Conservation (phyloP, 148 eudicot genomes). For the Amaranthus cruentus region DNA sequence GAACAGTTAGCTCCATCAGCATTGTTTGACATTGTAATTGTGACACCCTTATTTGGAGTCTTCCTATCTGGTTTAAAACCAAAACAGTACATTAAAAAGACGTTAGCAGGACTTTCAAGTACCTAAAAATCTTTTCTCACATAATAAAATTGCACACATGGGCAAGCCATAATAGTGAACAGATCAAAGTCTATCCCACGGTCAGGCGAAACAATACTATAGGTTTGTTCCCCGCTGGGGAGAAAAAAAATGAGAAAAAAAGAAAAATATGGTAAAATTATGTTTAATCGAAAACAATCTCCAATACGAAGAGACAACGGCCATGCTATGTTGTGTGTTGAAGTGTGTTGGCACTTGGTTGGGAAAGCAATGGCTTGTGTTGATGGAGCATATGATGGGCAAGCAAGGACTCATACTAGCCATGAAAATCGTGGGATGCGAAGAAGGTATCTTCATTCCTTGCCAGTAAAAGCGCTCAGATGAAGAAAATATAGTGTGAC, state of each 20-base stretch:
- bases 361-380: too few species aligned
- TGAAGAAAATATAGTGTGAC: neutral
- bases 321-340: too few species aligned
- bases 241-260: too few species aligned
- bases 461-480: neutral
- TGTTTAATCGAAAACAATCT: too few species aligned
- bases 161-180: neutral
- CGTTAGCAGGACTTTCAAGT: neutral
- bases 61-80: conserved; percentile 47
- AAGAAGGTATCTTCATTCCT: neutral
- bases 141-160: neutral
- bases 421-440: neutral
- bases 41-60: conserved; percentile 63
- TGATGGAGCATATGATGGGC: too few species aligned
- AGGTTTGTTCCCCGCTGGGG: neutral
- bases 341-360: too few species aligned
- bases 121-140: neutral
- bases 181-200: neutral
- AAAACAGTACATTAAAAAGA: conserved; percentile 4
- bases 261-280: too few species aligned
- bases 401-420: too few species aligned
- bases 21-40: conserved; percentile 48
- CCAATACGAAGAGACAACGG: too few species aligned
- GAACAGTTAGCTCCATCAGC: conserved; percentile 55
- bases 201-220: neutral